A percentile compares a stretch with the other conserved stretches of the same genome.
Evolutionary conservation across 2,329 filamentous ascomycete genomes (phyloP).

Genomic region (Beauveria varroae): DNA sequence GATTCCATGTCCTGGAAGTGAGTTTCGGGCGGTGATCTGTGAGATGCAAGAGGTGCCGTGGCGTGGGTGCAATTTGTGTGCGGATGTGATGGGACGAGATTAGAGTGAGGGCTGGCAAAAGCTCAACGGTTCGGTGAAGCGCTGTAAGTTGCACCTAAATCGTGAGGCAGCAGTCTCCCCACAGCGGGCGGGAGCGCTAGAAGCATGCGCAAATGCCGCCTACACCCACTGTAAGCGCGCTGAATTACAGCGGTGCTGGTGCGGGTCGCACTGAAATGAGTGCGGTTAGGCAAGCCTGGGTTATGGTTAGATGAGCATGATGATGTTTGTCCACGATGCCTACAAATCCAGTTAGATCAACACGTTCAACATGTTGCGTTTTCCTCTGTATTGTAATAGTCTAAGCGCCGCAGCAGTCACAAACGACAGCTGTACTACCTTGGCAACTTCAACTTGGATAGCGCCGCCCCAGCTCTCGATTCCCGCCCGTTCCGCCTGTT

Average conservation of each 20-base stretch:
- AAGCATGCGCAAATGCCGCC: not conserved
- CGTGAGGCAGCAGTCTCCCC: not conserved
- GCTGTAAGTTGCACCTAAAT: too few relatives aligned
- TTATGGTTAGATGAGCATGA: too few relatives aligned
- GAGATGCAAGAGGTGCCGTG: not conserved
- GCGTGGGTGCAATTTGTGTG: not conserved
- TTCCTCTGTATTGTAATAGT: too few relatives aligned
- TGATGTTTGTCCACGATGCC: too few relatives aligned
- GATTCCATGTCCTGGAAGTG: conserved; percentile 29
- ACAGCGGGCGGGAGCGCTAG: not conserved
- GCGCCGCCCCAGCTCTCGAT: too few relatives aligned
- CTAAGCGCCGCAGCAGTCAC: not conserved
- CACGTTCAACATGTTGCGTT: too few relatives aligned
- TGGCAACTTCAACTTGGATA: too few relatives aligned
- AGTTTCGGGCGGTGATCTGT: not conserved
- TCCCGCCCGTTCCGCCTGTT: not conserved
- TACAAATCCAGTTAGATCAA: too few relatives aligned
- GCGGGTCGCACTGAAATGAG: too few relatives aligned
- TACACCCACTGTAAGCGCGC: too few relatives aligned
- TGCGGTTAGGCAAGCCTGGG: too few relatives aligned
- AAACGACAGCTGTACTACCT: too few relatives aligned
- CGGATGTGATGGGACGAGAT: not conserved
- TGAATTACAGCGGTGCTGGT: not conserved
- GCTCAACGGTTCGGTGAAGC: not conserved
- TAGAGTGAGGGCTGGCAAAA: not conserved